A percentile compares a stretch with the other conserved stretches of the same genome.
These are phyloP conservation scores for Calophaca sinica DNA, from an alignment of 306 rosid species.

Conservation along the genomic window DNA sequence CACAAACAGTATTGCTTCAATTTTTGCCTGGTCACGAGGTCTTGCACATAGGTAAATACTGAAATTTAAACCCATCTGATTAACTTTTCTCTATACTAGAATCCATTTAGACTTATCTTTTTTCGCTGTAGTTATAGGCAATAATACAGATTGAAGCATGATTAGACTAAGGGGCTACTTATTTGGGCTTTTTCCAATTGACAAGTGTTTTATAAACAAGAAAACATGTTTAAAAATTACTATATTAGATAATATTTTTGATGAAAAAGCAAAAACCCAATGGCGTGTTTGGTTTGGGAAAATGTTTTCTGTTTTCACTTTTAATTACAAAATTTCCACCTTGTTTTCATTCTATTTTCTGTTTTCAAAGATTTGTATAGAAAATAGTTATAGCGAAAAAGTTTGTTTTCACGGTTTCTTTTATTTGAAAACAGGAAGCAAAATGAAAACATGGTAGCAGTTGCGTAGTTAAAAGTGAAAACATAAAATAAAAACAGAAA, in stretches of 20 bases:
- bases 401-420: too few species aligned
- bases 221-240: not conserved
- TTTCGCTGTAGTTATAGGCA: slow-evolving; percentile 25
- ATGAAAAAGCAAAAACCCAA: not conserved
- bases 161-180: not conserved
- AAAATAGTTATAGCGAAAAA: too few species aligned
- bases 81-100: not conserved
- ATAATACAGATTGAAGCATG: slow-evolving; percentile 9
- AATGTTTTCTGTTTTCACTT: too few species aligned
- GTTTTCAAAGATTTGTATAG: too few species aligned
- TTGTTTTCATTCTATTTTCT: too few species aligned
- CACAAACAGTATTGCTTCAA: slow-evolving; percentile 98
- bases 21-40: slow-evolving; percentile 97
- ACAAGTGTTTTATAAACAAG: not conserved
- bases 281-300: too few species aligned
- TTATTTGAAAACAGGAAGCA: too few species aligned
- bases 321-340: too few species aligned
- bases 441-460: too few species aligned
- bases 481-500: too few species aligned
- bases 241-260: not conserved
- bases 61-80: slow-evolving; percentile 25
- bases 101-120: not conserved
- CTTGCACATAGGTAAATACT: slow-evolving; percentile 80
- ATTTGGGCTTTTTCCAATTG: not conserved
- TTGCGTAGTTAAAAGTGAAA: too few species aligned